A percentile compares a stretch with the other conserved stretches of the same genome.
Evolutionary conservation across 2,329 filamentous ascomycete genomes (phyloP).

Genomic region (Ilyonectria robusta): DNA sequence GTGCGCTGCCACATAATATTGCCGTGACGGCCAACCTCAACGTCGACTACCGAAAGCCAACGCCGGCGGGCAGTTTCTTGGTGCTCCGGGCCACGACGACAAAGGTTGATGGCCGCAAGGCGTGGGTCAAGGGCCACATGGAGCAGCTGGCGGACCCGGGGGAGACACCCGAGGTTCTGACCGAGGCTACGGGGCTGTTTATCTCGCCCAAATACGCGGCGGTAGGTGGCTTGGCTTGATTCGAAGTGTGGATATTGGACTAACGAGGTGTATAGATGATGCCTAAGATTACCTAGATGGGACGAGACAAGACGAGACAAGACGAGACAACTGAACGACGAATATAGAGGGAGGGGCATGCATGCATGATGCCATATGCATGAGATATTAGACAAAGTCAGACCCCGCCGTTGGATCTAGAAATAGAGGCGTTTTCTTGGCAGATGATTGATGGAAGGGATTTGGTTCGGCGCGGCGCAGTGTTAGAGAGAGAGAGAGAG

Average conservation of each 20-base stretch:
- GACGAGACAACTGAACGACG: conserved; percentile 26
- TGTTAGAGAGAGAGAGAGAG: neutral
- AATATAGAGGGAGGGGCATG: conserved; percentile 10
- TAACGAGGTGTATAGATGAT: conserved; percentile 46
- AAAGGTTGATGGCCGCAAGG: conserved; percentile 92
- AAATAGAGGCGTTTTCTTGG: conserved; percentile 2
- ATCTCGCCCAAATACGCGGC: conserved; percentile 88
- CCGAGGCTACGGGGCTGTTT: conserved; percentile 88
- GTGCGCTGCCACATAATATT: conserved; percentile 87
- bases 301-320: conserved; percentile 22
- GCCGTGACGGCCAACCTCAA: conserved; percentile 89
- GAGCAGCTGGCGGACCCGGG: conserved; percentile 79
- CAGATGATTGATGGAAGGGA: neutral
- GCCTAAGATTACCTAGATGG: conserved; percentile 47
- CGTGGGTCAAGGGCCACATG: conserved; percentile 90
- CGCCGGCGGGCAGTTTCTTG: conserved; percentile 80
- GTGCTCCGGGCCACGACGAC: conserved; percentile 85
- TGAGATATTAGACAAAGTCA: conserved; percentile 20
- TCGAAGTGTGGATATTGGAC: neutral
- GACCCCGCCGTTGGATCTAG: neutral
- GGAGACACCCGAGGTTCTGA: conserved; percentile 76
- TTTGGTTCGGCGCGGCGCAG: neutral
- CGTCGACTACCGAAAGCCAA: conserved; percentile 86
- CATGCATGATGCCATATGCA: conserved; percentile 25
- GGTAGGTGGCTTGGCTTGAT: conserved; percentile 62